phyloP scores from a whole-genome alignment of 208 protist genomes.

The Trypanosoma scelopori region DNA sequence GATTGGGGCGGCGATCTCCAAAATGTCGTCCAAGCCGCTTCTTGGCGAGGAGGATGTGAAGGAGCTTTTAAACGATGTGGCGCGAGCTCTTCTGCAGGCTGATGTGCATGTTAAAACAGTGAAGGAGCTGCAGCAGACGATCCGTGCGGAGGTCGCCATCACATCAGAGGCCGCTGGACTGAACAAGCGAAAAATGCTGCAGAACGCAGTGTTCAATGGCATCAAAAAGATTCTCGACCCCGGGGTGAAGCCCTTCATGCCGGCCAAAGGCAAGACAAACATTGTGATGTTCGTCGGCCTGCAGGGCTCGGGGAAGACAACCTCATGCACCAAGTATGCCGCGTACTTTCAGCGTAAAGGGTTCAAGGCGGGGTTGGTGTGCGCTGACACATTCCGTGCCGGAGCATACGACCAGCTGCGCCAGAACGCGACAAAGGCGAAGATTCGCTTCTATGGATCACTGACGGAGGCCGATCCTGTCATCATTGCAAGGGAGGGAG shows the following conservation, averaged over 20 bases:
- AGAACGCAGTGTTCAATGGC: constrained; percentile 95
- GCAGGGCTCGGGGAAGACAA: constrained; percentile 98
- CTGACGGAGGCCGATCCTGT: constrained; percentile 97
- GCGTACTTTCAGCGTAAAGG: constrained; percentile 96
- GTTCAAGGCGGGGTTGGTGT: constrained; percentile 96
- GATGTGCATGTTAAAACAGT: constrained; percentile 97
- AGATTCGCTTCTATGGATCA: constrained; percentile 98
- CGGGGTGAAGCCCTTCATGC: constrained; percentile 94
- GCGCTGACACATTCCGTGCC: constrained; percentile 98
- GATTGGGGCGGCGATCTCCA: constrained; percentile 92
- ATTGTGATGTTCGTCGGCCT: constrained; percentile 99
- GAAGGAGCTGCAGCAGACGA: constrained; percentile 90
- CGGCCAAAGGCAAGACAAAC: constrained; percentile 95
- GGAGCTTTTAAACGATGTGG: constrained; percentile 95
- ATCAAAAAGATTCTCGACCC: constrained; percentile 97
- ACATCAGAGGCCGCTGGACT: constrained; percentile 93
- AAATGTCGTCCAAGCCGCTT: constrained; percentile 90
- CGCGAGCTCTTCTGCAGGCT: constrained; percentile 93
- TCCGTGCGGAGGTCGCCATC: constrained; percentile 93
- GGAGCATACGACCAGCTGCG: constrained; percentile 98
- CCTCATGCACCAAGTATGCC: constrained; percentile 98
- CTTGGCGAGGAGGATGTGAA: constrained; percentile 95
- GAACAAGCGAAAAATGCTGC: constrained; percentile 96
- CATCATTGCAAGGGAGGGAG: constrained; percentile 95
- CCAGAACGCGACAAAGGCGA: constrained; percentile 99